These are phyloP conservation scores for Xylaria sp. DNA, from an alignment of 2,329 filamentous ascomycete genomes.

Conservation along the genomic window DNA sequence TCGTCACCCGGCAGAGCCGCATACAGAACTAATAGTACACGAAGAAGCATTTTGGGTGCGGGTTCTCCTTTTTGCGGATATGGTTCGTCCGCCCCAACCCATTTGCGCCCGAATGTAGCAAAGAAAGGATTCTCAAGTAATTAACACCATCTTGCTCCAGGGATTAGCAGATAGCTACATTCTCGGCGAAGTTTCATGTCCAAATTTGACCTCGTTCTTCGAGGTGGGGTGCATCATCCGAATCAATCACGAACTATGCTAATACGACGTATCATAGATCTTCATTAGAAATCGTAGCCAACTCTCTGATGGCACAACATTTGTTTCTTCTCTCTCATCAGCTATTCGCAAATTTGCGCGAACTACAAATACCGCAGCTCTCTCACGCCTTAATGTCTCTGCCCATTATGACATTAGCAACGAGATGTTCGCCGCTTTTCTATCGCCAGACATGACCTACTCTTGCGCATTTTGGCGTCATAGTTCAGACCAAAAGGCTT, in stretches of 20 bases:
- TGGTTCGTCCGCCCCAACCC: not conserved
- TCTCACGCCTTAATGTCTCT: not conserved
- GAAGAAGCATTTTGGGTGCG: not conserved
- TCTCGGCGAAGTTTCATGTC: not conserved
- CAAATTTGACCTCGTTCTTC: not conserved
- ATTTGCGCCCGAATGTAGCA: not conserved
- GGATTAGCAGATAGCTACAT: slow-evolving; percentile 5
- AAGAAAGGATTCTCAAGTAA: not conserved
- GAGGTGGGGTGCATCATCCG: not conserved
- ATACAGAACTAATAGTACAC: not conserved
- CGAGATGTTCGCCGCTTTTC: slow-evolving; percentile 1
- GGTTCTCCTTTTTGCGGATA: not conserved
- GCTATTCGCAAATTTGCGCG: not conserved
- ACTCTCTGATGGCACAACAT: not conserved
- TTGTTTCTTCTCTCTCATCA: not conserved
- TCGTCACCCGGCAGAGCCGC: not conserved
- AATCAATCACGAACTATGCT: not conserved
- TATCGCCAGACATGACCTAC: slow-evolving; percentile 6
- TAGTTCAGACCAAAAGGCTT: not conserved
- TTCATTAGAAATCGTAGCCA: not conserved
- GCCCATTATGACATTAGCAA: slow-evolving; percentile 3
- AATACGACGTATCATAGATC: not conserved
- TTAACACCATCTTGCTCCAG: not conserved
- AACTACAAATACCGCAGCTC: not conserved
- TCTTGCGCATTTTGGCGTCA: not conserved